Conservation (phyloP, 2,329 filamentous ascomycete species). For the Aureobasidium sp. region DNA sequence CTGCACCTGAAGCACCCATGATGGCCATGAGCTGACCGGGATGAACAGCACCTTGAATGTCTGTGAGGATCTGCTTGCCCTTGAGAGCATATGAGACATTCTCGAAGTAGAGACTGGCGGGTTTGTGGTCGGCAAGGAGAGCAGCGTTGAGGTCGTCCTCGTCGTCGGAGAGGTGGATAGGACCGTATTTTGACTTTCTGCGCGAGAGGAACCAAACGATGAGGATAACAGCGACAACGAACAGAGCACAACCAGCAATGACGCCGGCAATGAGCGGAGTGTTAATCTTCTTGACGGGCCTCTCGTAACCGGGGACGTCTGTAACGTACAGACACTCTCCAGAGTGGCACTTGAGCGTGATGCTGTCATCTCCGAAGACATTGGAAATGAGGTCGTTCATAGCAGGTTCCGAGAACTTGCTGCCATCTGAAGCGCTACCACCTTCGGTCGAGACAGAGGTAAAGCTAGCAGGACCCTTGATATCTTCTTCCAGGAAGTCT, state of each 20-base stretch:
- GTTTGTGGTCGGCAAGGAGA: conserved; percentile 85
- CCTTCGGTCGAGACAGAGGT: conserved; percentile 54
- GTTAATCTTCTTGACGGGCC: conserved; percentile 90
- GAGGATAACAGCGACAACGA: conserved; percentile 79
- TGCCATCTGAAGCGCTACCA: conserved; percentile 57
- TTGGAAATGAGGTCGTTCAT: conserved; percentile 86
- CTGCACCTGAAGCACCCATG: conserved; percentile 95
- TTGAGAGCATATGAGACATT: conserved; percentile 82
- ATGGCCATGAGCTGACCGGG: conserved; percentile 95
- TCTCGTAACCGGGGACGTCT: conserved; percentile 82
- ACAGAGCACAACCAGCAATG: conserved; percentile 77
- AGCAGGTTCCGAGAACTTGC: conserved; percentile 79
- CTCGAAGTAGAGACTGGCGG: conserved; percentile 79
- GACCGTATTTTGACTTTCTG: conserved; percentile 52
- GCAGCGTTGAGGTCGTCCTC: conserved; percentile 78
- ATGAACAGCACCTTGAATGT: conserved; percentile 77
- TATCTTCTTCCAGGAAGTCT: conserved; percentile 74
- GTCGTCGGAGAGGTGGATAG: conserved; percentile 72
- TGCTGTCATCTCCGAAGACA: conserved; percentile 88
- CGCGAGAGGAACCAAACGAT: conserved; percentile 81
- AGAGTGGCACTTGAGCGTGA: conserved; percentile 69
- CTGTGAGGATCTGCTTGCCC: conserved; percentile 73
- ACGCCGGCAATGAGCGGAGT: conserved; percentile 91
- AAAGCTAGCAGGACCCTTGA: conserved; percentile 83
- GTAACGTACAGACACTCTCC: conserved; percentile 93